Base-by-base conservation (phyloP, 2,329 filamentous ascomycete genomes). In the Diplocarpon mali region DNA sequence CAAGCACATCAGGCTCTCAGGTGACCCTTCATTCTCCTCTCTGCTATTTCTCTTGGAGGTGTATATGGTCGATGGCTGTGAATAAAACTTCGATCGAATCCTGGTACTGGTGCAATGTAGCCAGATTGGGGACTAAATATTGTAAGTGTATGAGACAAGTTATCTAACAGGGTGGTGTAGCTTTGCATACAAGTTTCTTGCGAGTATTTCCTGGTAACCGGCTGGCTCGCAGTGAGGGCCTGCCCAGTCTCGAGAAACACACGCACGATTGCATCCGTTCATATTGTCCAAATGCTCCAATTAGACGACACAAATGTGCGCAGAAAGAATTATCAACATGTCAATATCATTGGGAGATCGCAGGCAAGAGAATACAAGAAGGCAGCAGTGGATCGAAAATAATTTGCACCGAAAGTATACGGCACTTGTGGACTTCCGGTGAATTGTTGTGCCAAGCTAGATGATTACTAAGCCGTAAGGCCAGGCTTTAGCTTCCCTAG, bases 221-320 rank as follows among this genome's bases (percentile, higher is more conserved):
- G 15, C 15, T 39, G 34, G 38, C 27, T 38, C 38, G 41, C 38
- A 45, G 44, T 41, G 48, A 50, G 50, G 51, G 47, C 44, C 44
- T 50, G 48, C 53, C 53, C 48, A 51, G 45, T 58, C 45, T 59
- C 48, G 49, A 57, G 44, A 50, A 43, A 47, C 45, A 51, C 43
- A 52, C 44, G 50, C 53, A 45, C 53, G 53, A 58, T 59, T 59
- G 59, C 59, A 62, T 62, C 54, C 59, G 57, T 59, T 59, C 57
- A 60, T 60, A 39, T 47, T 57, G 56, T 46, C 52, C 47, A 48
- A 20, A 32, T 29, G 17, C 28, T 14, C 6, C 13, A 35, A 24
- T 30, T 14, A 17, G 31, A 17, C 16, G 31, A 17, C 16, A 31
- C 20, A 8, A 36, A 10, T 12, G 15, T 15, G 10, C n/a, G 29